Evolutionary conservation across 257 asterid species (phyloP), one percentile per base, ranked within the genome.

Genomic region (Thymus quinquecostatus): DNA sequence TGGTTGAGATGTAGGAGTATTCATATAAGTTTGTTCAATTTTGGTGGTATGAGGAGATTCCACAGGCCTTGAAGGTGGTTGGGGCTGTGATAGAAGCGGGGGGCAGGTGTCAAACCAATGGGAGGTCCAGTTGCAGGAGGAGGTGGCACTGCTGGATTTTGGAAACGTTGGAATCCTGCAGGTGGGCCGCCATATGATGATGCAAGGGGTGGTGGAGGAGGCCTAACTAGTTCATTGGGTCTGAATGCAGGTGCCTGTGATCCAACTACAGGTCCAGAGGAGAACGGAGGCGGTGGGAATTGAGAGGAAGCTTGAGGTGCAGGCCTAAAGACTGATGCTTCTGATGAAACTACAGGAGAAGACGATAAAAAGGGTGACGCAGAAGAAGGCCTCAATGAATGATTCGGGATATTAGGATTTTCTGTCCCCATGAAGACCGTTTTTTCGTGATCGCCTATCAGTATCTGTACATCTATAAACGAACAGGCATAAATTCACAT

Each of bases 341-440:
- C 84, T 12, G 85, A 61, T 62, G 83, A 83, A 56, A 70, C 75
- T 48, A 77, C 83, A 5, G 83, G 92, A 65, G 83, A 79, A 62
- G 88, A 81, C 66, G 89, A 82, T 50, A 70, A 61, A 79, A 83
- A 87, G 8, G 91, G 90, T 40, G 82, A 66, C 3, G 86, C 84
- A 27, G 79, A 71, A 66, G 81, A 74, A 57, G 88, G 85, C 68
- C 88, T 84, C 21, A 72, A 49, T 2, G 85, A 83, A 69, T 76
- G 85, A 78, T 53, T 81, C 36, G 86, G 79, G 58, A 74, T 75
- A 33, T 72, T 80, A 53, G 89, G 88, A 82, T 82, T 78, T 80
- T 89, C 91, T n/a, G 92, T 83, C 81, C 87, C 95, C 95, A 87
- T 87, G 71, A 69, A 53, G 67, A 64, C 57, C 14, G 60, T 62